Evolutionary conservation across 495 filamentous ascomycete genomes (phyloP).

Genomic region (Lasiosphaeris hirsuta): DNA sequence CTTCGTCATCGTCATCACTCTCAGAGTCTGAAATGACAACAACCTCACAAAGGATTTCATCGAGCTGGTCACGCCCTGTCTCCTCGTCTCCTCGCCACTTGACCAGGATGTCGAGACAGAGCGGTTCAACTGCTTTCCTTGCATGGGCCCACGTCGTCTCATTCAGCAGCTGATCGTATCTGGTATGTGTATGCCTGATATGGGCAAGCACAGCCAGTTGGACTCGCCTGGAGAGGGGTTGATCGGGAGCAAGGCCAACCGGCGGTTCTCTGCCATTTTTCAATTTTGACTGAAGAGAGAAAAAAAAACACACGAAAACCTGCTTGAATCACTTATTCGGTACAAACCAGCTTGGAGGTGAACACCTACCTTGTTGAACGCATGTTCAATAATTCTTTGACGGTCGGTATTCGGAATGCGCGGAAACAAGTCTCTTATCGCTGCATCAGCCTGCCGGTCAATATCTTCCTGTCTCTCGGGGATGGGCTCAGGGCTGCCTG

Average conservation of each 20-base stretch:
- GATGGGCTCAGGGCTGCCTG: conserved; percentile 46
- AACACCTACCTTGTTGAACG: conserved; percentile 73
- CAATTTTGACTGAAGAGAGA: conserved; percentile 18
- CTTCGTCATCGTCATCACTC: conserved; percentile 56
- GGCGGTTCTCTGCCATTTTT: conserved; percentile 38
- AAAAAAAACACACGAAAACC: conserved; percentile 14
- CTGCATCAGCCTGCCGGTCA: conserved; percentile 67
- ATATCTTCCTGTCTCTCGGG: conserved; percentile 60
- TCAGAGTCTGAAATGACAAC: conserved; percentile 82
- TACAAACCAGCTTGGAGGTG: neutral
- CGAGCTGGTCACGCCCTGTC: conserved; percentile 67
- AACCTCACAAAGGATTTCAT: conserved; percentile 77
- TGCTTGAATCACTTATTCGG: conserved; percentile 8
- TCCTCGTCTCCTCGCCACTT: conserved; percentile 89
- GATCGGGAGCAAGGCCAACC: conserved; percentile 66
- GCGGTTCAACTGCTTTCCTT: conserved; percentile 63
- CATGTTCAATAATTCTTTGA: conserved; percentile 69
- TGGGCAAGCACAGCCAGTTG: conserved; percentile 83
- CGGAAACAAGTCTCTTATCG: conserved; percentile 79
- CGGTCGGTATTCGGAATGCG: conserved; percentile 77
- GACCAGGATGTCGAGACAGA: conserved; percentile 67
- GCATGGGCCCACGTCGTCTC: conserved; percentile 64
- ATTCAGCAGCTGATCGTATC: conserved; percentile 76
- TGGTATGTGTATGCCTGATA: conserved; percentile 80
- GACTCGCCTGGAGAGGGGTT: conserved; percentile 69